Base-by-base conservation (phyloP, 1,139 yeast species). In the Pneumocystis carinii region DNA sequence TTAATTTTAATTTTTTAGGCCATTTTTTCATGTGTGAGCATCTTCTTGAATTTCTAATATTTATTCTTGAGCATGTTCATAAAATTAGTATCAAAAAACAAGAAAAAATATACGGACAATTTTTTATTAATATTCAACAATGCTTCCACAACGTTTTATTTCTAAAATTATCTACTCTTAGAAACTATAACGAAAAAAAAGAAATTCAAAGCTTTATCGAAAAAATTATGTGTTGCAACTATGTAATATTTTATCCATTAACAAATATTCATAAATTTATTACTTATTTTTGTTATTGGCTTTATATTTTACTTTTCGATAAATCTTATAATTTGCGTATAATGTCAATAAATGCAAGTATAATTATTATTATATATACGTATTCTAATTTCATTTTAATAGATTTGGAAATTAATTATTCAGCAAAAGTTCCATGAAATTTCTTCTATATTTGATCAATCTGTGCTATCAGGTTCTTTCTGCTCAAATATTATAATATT, bases 1-100 rank as follows among this genome's bases (percentile, higher is more conserved):
- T 6, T 24, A 48, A 48, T 48, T 48, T 15, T 48, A 17, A 48
- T 15, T 48, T n/a, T 24, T 48, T 48, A 48, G 55, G 55, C 10
- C 27, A 48, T 59, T 41, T 67, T 14, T 67, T 66, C 8, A 70
- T 69, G 3, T 66, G 68, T 12, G 67, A 62, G 12, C 66, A 64
- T 6, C 61, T 69, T 24, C 64, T 66, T n/a, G 69, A 67, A 29
- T 59, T 67, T 27, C 59, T 67, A 29, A 69, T 67, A 7, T 64
- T 61, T 65, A 63, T 66, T 32, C 59, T 68, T 12, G 68, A 67
- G 36, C 63, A 64, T 36, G 61, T 68, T 10, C 67, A 65, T 55
- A 66, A 67, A 38, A 66, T 67, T 12, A 60, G 58, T 27, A 63
- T 65, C 19, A 65, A 61, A 53, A 62, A 60, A 5, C 42, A 14